These are phyloP conservation scores for Phoma sp. DNA, from an alignment of 2,329 filamentous ascomycete genomes.

Conservation along the genomic window DNA sequence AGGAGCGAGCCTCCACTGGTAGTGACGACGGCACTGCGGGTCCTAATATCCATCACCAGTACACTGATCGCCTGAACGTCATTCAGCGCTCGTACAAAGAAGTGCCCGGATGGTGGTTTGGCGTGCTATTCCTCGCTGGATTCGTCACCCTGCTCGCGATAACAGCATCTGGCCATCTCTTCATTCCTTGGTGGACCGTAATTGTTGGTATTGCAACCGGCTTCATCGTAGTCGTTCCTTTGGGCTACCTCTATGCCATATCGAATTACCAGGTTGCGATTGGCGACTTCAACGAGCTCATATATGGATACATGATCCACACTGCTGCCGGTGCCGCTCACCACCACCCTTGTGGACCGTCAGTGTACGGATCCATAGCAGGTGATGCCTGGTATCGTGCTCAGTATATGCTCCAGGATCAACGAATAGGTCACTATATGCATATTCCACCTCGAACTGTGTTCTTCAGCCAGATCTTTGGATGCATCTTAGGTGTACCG, in stretches of 20 bases:
- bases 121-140: slow-evolving; percentile 56
- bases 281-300: slow-evolving; percentile 65
- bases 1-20: slow-evolving; percentile 29
- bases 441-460: slow-evolving; percentile 65
- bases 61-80: slow-evolving; percentile 65
- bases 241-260: slow-evolving; percentile 66
- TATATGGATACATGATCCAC: slow-evolving; percentile 67
- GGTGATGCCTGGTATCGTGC: slow-evolving; percentile 63
- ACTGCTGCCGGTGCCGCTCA: slow-evolving; percentile 51
- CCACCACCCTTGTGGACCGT: slow-evolving; percentile 65
- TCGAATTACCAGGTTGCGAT: slow-evolving; percentile 63
- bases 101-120: slow-evolving; percentile 66
- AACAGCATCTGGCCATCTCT: slow-evolving; percentile 59
- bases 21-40: background rate
- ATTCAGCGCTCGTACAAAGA: slow-evolving; percentile 64
- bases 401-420: slow-evolving; percentile 63
- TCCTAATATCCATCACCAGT: slow-evolving; percentile 59
- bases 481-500: slow-evolving; percentile 64
- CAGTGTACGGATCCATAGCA: slow-evolving; percentile 64
- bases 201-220: slow-evolving; percentile 64
- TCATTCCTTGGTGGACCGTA: slow-evolving; percentile 66
- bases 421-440: slow-evolving; percentile 70
- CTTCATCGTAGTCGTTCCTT: slow-evolving; percentile 62
- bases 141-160: slow-evolving; percentile 60
- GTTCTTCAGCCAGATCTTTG: slow-evolving; percentile 68